These are phyloP conservation scores for Beauveria sp. DNA, from an alignment of 2,329 filamentous ascomycete species.

Conservation along the genomic window DNA sequence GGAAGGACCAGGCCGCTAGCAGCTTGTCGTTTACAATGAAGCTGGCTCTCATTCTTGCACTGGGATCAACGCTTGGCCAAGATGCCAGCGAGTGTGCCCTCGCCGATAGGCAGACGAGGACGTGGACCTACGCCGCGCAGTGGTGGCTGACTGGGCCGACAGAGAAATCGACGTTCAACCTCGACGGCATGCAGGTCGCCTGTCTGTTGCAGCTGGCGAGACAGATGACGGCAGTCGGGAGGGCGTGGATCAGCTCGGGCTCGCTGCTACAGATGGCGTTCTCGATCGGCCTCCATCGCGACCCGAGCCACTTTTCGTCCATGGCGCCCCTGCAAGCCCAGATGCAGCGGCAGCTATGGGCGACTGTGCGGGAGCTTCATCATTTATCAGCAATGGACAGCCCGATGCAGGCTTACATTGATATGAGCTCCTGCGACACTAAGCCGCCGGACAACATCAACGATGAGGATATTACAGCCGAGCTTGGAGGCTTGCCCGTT, in stretches of 20 bases:
- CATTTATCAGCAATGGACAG: background rate
- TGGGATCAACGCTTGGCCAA: background rate
- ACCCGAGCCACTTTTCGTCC: background rate
- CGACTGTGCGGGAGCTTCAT: conserved; percentile 1
- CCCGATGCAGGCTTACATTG: background rate
- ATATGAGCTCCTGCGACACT: background rate
- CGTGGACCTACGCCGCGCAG: conserved; percentile 6
- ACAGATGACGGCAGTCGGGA: conserved; percentile 6
- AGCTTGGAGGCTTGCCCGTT: background rate
- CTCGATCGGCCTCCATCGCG: conserved; percentile 2
- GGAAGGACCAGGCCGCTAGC: background rate
- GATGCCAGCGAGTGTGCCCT: background rate
- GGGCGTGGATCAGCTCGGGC: background rate
- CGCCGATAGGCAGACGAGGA: background rate
- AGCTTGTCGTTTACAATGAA: background rate
- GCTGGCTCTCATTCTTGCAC: conserved; percentile 2
- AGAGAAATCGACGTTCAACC: background rate
- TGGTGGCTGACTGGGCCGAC: conserved; percentile 7
- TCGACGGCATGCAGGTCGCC: conserved; percentile 4
- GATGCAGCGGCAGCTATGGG: conserved; percentile 5
- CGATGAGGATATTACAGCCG: background rate
- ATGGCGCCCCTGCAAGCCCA: background rate
- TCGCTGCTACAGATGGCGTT: conserved; percentile 7
- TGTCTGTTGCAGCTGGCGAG: conserved; percentile 2
- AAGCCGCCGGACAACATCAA: background rate